Conservation (phyloP, 2,329 filamentous ascomycete genomes). For the Sporothrix pallida region DNA sequence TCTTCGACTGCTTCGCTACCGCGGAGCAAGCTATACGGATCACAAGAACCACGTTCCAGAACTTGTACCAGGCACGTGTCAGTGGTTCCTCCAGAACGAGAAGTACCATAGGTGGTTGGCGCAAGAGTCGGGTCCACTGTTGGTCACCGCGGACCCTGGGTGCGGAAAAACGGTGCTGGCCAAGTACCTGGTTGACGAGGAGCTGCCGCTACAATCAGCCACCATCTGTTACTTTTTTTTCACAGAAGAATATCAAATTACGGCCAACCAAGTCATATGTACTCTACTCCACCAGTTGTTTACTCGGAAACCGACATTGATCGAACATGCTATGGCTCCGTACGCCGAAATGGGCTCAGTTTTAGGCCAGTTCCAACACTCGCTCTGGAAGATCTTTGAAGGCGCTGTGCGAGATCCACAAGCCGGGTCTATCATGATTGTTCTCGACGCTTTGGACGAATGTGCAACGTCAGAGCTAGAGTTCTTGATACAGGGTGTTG, state of each 20-base stretch:
- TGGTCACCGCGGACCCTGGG: conserved; percentile 31
- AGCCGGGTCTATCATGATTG: conserved; percentile 44
- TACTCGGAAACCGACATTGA: conserved; percentile 42
- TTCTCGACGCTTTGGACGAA: conserved; percentile 51
- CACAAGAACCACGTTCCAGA: conserved; percentile 11
- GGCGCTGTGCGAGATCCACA: conserved; percentile 41
- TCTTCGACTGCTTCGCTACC: neutral
- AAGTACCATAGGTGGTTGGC: conserved; percentile 24
- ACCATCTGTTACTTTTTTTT: conserved; percentile 54
- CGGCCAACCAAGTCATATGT: too few relatives aligned
- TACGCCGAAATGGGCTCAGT: conserved; percentile 40
- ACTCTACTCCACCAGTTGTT: conserved; percentile 51
- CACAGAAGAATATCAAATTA: too few relatives aligned
- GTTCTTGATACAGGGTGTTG: conserved; percentile 6
- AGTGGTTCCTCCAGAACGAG: conserved; percentile 29
- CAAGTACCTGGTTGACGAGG: conserved; percentile 10
- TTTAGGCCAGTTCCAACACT: conserved; percentile 37
- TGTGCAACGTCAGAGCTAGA: conserved; percentile 13
- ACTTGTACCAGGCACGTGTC: conserved; percentile 26
- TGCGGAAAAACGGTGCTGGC: conserved; percentile 32
- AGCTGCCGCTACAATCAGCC: neutral
- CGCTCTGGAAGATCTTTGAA: conserved; percentile 47
- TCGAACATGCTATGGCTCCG: conserved; percentile 44
- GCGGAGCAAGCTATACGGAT: neutral
- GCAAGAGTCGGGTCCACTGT: conserved; percentile 10